Base-by-base conservation (phyloP, 345 rosid genomes). In the Gossypium arboreum region DNA sequence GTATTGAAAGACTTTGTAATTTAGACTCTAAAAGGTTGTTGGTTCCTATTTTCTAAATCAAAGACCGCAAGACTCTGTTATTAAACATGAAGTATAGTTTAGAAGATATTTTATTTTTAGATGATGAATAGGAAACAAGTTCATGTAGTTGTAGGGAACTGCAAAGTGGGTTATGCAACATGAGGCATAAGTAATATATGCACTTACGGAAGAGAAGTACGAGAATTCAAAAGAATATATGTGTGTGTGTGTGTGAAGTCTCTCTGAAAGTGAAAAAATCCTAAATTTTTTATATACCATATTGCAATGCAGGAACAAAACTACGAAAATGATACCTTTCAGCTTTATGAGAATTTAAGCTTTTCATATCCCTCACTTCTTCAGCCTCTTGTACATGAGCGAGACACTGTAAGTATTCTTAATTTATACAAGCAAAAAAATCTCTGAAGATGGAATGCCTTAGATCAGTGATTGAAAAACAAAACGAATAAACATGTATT, bases 351-450 rank as follows among this genome's bases (percentile, higher is more conserved):
- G 85, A 83, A 78, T 75, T 91, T 90, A 70, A 83, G 98, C 75
- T 80, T 79, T 66, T 92, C 97, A 52, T 91, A 79, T 77, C 97
- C 97, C 17, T 85, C 96, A 16, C 92, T 90, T 12, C 58, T 92
- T 76, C 93, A 65, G 77, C 96, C 94, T 70, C 91, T 92, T 8
- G 80, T 91, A 67, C 90, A 91, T 20, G 96, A 94, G 88, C 83
- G 96, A 81, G 98, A 94, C 85, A 91, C 87, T 2, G 95, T 91
- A 81, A 84, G 86, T 78, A 55, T 18, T 39, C 73, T 12, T 39
- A 18, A 25, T 18, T 20, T 44, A 1, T 11, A 39, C 48, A 39
- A 34, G 24, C 10, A 63, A 17, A 63, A 63, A 22, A 63, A 39
- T 9, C 17, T 22, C 41, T 34, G 7, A 60, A 39, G 0, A 12